Percentiles rank a stretch among this genome's conserved stretches.
These are phyloP conservation scores for Cryptococcus sp. DNA, from an alignment of 1,284 basidiomycete species.

Conservation along the genomic window DNA sequence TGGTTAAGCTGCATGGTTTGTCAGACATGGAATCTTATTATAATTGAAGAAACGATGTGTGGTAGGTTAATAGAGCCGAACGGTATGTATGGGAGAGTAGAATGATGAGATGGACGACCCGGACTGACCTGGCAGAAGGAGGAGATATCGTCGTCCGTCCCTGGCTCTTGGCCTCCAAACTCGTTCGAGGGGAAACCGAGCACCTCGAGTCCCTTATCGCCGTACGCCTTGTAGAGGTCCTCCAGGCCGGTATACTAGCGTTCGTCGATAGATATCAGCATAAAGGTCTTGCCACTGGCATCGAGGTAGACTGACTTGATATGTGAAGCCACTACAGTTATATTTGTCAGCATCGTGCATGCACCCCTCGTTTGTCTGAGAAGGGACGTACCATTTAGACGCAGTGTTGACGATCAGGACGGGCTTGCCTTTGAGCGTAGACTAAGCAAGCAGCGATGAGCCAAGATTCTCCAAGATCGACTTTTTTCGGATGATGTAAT, in stretches of 20 bases:
- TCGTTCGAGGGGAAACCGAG: conserved; percentile 59
- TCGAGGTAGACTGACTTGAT: conserved; percentile 29
- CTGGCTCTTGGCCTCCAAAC: conserved; percentile 68
- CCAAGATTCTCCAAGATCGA: background rate
- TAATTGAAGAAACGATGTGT: too few species aligned
- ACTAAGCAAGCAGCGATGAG: conserved; percentile 15
- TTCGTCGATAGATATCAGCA: conserved; percentile 9
- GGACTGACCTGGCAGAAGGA: conserved; percentile 53
- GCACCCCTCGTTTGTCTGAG: background rate
- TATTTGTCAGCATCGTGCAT: conserved; percentile 7
- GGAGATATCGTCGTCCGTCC: conserved; percentile 66
- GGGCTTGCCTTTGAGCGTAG: conserved; percentile 57
- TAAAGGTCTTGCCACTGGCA: background rate
- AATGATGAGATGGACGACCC: too few species aligned
- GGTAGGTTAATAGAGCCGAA: too few species aligned
- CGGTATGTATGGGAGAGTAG: background rate
- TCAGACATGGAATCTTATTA: too few species aligned
- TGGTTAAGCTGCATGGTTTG: conserved; percentile 60
- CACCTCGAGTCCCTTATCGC: conserved; percentile 55
- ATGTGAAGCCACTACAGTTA: conserved; percentile 45
- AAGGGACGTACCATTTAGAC: conserved; percentile 53
- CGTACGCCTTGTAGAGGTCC: conserved; percentile 57
- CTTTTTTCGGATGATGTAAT: background rate
- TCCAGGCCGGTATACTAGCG: conserved; percentile 57
- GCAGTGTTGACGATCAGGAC: conserved; percentile 61